Percentiles rank a stretch among this genome's conserved stretches.
phyloP scores from a whole-genome alignment of 2,329 filamentous ascomycete genomes.

The Metarhizium humberi region DNA sequence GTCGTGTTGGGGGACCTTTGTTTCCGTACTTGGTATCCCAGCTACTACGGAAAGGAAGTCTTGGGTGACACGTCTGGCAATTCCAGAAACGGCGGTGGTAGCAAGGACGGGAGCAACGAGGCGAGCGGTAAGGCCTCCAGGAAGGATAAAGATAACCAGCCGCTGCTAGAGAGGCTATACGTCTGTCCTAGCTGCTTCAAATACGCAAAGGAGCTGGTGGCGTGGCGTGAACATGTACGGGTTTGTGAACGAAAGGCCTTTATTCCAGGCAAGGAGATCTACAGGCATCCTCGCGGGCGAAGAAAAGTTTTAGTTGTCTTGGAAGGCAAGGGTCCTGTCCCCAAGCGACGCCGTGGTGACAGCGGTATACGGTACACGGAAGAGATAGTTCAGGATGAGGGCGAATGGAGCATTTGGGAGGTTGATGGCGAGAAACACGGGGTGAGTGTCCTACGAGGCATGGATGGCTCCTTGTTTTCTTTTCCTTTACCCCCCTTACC shows the following conservation, averaged over 20 bases:
- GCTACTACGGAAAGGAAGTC: slow-evolving; percentile 72
- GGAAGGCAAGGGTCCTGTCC: slow-evolving; percentile 19
- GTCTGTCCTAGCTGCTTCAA: slow-evolving; percentile 93
- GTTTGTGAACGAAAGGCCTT: slow-evolving; percentile 42
- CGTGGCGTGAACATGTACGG: slow-evolving; percentile 49
- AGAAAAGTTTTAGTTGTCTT: slow-evolving; percentile 29
- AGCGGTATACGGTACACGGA: slow-evolving; percentile 29
- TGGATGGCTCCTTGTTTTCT: background rate
- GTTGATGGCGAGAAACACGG: slow-evolving; percentile 83
- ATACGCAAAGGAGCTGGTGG: slow-evolving; percentile 60
- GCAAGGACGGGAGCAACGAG: slow-evolving; percentile 20
- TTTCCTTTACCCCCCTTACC: background rate
- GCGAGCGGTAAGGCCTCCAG: slow-evolving; percentile 18
- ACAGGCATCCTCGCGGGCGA: slow-evolving; percentile 47
- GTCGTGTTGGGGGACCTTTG: slow-evolving; percentile 76
- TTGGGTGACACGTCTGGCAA: slow-evolving; percentile 39
- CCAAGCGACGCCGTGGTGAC: slow-evolving; percentile 29
- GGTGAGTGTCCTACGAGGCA: slow-evolving; percentile 30
- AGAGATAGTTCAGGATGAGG: slow-evolving; percentile 45
- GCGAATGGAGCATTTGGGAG: slow-evolving; percentile 81
- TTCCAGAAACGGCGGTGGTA: slow-evolving; percentile 12
- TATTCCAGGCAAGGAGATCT: slow-evolving; percentile 64
- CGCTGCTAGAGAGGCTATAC: slow-evolving; percentile 60
- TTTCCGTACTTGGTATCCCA: slow-evolving; percentile 89
- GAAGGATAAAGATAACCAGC: slow-evolving; percentile 25